Conservation (phyloP, 371 early-diverging fungal genomes). For the Apophysomyces elegans region DNA sequence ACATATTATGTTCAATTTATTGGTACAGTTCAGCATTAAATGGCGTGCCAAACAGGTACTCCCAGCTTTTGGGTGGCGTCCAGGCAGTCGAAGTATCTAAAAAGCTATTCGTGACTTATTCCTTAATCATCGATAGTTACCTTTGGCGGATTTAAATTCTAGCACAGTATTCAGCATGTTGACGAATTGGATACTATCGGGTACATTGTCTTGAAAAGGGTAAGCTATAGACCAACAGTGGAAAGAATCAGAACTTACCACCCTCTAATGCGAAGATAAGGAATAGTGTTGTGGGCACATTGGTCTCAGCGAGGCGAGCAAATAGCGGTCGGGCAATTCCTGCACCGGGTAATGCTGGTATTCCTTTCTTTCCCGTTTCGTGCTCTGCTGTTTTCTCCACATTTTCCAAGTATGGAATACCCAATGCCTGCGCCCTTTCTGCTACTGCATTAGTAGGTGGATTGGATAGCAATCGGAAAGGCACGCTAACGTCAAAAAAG, state of each 20-base stretch:
- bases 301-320: slow-evolving; percentile 31
- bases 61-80: slow-evolving; percentile 75
- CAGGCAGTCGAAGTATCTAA: slow-evolving; percentile 41
- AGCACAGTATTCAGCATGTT: slow-evolving; percentile 61
- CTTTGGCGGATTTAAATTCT: slow-evolving; percentile 28
- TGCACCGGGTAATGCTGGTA: slow-evolving; percentile 54
- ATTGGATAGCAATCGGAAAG: slow-evolving; percentile 31
- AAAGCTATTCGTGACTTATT: neutral
- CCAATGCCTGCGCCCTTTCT: slow-evolving; percentile 22
- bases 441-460: slow-evolving; percentile 14
- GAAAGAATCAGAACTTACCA: slow-evolving; percentile 27
- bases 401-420: slow-evolving; percentile 42
- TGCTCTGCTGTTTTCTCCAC: slow-evolving; percentile 22
- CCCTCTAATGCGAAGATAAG: slow-evolving; percentile 78
- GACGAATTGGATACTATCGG: slow-evolving; percentile 67
- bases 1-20: slow-evolving; percentile 16
- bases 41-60: slow-evolving; percentile 58
- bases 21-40: slow-evolving; percentile 46
- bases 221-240: neutral
- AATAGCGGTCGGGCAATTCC: slow-evolving; percentile 58
- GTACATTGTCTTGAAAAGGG: slow-evolving; percentile 59
- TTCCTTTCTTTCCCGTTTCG: slow-evolving; percentile 7
- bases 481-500: slow-evolving; percentile 18
- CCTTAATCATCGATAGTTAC: slow-evolving; percentile 9
- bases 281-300: slow-evolving; percentile 50